Evolutionary conservation across 2,329 filamentous ascomycete species (phyloP).

Genomic region (Aspergillus terreus): DNA sequence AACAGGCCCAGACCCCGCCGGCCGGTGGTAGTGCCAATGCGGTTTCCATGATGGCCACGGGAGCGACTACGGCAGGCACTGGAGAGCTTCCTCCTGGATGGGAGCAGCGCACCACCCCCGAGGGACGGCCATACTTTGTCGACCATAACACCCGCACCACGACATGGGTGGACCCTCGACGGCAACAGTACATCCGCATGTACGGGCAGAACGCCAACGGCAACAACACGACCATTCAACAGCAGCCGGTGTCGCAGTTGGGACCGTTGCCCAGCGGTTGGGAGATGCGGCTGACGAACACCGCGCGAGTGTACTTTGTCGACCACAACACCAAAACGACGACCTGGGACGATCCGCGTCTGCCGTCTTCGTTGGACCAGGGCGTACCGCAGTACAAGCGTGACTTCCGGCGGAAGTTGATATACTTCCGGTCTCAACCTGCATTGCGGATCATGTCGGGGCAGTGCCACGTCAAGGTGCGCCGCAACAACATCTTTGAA

Average conservation of each 20-base stretch:
- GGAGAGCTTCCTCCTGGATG: conserved; percentile 93
- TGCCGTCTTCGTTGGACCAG: conserved; percentile 94
- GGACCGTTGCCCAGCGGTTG: conserved; percentile 93
- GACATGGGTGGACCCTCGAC: conserved; percentile 95
- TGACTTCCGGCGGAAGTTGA: conserved; percentile 95
- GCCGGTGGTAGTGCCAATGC: conserved; percentile 49
- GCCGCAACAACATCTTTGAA: conserved; percentile 95
- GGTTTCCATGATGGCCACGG: conserved; percentile 88
- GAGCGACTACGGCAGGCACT: conserved; percentile 87
- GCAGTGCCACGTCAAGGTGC: conserved; percentile 97
- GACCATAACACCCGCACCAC: conserved; percentile 98
- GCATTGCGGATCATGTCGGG: conserved; percentile 92
- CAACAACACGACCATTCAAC: conserved; percentile 82
- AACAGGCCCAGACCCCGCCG: conserved; percentile 43
- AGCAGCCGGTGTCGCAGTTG: conserved; percentile 94
- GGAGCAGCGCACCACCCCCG: conserved; percentile 94
- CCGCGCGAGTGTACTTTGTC: conserved; percentile 95
- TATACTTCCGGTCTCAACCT: conserved; percentile 98
- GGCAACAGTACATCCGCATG: conserved; percentile 98
- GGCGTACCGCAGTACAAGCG: conserved; percentile 99
- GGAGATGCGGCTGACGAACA: conserved; percentile 99
- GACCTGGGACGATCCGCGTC: conserved; percentile 94
- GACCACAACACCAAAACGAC: conserved; percentile 99
- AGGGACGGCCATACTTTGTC: conserved; percentile 93
- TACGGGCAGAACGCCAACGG: conserved; percentile 79